These are phyloP conservation scores for Sporormia fimetaria DNA, from an alignment of 495 filamentous ascomycete species.

Conservation along the genomic window DNA sequence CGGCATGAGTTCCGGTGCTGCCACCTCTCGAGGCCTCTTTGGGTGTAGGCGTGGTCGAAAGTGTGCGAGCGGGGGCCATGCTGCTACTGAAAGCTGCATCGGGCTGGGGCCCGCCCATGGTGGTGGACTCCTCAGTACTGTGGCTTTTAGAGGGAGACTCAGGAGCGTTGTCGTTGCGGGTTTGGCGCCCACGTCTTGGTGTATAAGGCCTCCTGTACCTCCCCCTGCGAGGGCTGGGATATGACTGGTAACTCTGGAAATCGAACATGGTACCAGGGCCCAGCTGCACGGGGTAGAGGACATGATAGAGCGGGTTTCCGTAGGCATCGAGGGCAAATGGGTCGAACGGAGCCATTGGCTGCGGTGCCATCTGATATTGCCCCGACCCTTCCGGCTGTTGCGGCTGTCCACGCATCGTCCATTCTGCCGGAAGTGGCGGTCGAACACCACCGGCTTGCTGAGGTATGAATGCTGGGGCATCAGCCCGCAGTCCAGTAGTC, in stretches of 20 bases:
- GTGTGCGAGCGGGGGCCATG: no score
- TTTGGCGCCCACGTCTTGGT: no score
- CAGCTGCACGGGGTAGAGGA: slow-evolving; percentile 3
- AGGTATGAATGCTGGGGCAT: slow-evolving; percentile 16
- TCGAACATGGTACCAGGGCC: not conserved
- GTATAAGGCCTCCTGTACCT: no score
- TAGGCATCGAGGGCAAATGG: slow-evolving; percentile 1
- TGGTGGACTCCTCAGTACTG: no score
- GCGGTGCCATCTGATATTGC: not conserved
- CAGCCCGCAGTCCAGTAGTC: slow-evolving; percentile 10
- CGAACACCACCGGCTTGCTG: not conserved
- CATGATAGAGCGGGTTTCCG: slow-evolving; percentile 6
- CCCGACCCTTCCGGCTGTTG: not conserved
- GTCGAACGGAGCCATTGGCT: not conserved
- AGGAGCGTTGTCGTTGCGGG: no score
- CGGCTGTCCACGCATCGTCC: no score
- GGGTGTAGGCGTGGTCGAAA: no score
- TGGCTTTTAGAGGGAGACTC: no score
- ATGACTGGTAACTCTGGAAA: not conserved
- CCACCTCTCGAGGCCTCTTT: no score
- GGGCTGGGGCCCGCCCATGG: no score
- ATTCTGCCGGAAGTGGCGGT: not conserved
- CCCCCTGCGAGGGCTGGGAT: not conserved
- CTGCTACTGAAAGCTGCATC: no score
- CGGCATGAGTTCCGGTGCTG: no score